A percentile compares a stretch with the other conserved stretches of the same genome.
These are phyloP conservation scores for Nidularia pulvinata DNA, from an alignment of 768 basidiomycete genomes.

Conservation along the genomic window DNA sequence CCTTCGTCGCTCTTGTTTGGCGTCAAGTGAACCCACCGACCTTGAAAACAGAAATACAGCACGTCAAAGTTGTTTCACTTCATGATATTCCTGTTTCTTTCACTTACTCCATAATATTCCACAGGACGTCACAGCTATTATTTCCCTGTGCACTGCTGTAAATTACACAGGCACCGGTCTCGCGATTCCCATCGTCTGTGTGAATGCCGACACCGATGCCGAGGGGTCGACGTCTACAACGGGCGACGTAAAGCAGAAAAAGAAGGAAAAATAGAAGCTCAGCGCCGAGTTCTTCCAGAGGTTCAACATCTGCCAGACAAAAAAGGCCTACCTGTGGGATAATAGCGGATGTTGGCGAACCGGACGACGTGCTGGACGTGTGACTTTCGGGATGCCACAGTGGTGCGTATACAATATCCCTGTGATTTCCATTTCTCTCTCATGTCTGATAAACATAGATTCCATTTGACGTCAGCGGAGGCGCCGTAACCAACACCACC, in stretches of 20 bases:
- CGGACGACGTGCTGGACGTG: slow-evolving; percentile 65
- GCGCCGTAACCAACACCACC: slow-evolving; percentile 43
- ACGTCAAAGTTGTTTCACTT: no score
- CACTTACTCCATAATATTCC: no score
- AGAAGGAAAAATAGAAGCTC: not conserved
- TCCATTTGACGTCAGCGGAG: slow-evolving; percentile 68
- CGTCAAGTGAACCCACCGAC: no score
- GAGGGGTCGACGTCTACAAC: not conserved
- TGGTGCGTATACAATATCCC: slow-evolving; percentile 39
- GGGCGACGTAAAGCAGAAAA: slow-evolving; percentile 1
- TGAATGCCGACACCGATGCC: slow-evolving; percentile 1
- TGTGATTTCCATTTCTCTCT: not conserved
- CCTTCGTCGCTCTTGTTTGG: no score
- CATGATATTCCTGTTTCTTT: no score
- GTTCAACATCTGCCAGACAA: not conserved
- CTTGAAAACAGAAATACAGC: no score
- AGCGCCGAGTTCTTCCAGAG: not conserved
- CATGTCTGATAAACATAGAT: no score
- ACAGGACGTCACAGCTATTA: no score
- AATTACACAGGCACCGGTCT: no score
- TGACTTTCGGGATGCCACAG: slow-evolving; percentile 79
- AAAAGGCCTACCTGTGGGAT: slow-evolving; percentile 10
- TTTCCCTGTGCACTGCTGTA: no score
- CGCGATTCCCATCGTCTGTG: no score
- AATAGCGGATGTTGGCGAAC: slow-evolving; percentile 6